Conservation (phyloP, 768 basidiomycete genomes). For the Russula vinacea region DNA sequence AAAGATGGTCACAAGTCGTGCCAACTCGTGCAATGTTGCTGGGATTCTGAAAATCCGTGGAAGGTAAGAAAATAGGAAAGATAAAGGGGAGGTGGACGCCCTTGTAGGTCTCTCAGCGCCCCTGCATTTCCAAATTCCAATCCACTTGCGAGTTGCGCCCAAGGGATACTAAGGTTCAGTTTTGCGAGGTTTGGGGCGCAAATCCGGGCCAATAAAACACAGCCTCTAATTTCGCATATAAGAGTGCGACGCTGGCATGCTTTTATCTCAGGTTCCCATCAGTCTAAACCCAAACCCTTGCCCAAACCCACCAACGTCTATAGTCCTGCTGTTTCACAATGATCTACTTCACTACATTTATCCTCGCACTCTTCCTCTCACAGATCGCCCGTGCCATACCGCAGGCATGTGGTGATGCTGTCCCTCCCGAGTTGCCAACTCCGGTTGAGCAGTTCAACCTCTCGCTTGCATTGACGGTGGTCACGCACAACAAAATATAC, state of each 20-base stretch:
- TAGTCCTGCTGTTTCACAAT: background rate
- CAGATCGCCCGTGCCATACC: constrained; percentile 3
- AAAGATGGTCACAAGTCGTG: no score
- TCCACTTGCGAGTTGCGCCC: no score
- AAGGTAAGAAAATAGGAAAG: no score
- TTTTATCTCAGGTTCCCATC: background rate
- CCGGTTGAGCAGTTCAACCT: background rate
- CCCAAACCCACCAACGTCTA: background rate
- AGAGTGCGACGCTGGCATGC: background rate
- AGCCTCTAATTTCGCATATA: constrained; percentile 1
- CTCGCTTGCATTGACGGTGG: background rate
- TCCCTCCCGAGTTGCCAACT: background rate
- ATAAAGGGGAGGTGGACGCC: no score
- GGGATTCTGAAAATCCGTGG: no score
- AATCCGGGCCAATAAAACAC: no score
- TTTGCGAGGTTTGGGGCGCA: no score
- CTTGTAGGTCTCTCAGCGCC: no score
- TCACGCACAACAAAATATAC: constrained; percentile 48
- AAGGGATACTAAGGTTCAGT: no score
- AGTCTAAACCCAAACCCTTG: no score
- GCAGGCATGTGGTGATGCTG: background rate
- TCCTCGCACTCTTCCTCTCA: constrained; percentile 2
- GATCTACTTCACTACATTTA: background rate
- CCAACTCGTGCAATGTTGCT: no score
- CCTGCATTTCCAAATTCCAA: no score